phyloP scores from a whole-genome alignment of 495 filamentous ascomycete species.

The Tuber magnatum region DNA sequence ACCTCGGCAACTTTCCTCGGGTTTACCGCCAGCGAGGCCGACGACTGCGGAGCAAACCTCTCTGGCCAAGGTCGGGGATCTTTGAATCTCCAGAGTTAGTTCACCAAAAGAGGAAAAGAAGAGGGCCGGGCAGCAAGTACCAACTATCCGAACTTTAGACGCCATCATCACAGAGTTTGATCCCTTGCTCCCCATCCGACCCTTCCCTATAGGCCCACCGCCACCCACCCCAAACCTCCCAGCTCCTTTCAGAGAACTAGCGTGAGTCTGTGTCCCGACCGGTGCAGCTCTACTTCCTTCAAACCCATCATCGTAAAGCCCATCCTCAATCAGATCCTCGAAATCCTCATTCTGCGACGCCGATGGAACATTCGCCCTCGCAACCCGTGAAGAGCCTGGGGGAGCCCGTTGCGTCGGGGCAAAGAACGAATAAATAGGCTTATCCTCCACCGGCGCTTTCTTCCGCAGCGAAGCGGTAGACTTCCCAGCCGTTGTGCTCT shows the following conservation, averaged over 20 bases:
- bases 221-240: not conserved
- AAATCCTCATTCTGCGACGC: constrained; percentile 37
- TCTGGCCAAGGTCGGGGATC: constrained; percentile 68
- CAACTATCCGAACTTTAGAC: constrained; percentile 6
- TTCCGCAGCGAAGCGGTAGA: not conserved
- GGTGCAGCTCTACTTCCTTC: constrained; percentile 16
- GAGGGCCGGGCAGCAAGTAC: constrained; percentile 10
- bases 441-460: not conserved
- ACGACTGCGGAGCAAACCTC: constrained; percentile 60
- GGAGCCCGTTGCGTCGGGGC: not conserved
- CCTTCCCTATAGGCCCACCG: not conserved
- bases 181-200: not conserved
- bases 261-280: not conserved
- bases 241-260: not conserved
- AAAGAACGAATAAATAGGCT: not conserved
- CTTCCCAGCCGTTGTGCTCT: not conserved
- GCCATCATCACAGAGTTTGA: not conserved
- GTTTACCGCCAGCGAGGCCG: constrained; percentile 85
- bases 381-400: constrained; percentile 5
- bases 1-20: constrained; percentile 89
- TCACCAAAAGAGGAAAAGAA: not conserved
- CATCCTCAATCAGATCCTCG: constrained; percentile 47
- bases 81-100: constrained; percentile 8
- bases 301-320: constrained; percentile 46
- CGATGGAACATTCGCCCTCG: not conserved